These are phyloP conservation scores for Heteromeles arbutifolia DNA, from an alignment of 306 rosid species.

Conservation along the genomic window DNA sequence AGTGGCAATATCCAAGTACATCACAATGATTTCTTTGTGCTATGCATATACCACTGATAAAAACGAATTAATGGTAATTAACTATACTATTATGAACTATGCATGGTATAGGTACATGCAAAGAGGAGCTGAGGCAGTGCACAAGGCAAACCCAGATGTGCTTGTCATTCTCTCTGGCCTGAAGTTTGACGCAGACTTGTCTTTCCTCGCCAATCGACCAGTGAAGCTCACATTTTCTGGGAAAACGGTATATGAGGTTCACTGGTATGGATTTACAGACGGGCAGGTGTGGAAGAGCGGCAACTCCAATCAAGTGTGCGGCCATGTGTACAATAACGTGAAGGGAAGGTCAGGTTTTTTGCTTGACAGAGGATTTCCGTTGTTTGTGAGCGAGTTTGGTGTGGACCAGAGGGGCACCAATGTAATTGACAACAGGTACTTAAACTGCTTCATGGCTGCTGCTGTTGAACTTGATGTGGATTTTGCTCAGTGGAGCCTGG, in stretches of 20 bases:
- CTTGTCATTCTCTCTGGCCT: slow-evolving; percentile 78
- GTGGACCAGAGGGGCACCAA: slow-evolving; percentile 63
- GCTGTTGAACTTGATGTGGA: slow-evolving; percentile 77
- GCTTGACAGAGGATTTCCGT: slow-evolving; percentile 60
- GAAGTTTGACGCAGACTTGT: slow-evolving; percentile 57
- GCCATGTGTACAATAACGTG: slow-evolving; percentile 34
- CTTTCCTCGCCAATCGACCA: slow-evolving; percentile 40
- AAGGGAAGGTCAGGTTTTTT: slow-evolving; percentile 51
- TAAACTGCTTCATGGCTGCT: slow-evolving; percentile 50
- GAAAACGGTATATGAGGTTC: slow-evolving; percentile 65
- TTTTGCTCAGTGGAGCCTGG: slow-evolving; percentile 80
- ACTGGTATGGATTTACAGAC: slow-evolving; percentile 71
- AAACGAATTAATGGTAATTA: not conserved
- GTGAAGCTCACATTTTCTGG: slow-evolving; percentile 43
- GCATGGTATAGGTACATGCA: slow-evolving; percentile 59
- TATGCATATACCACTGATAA: not conserved
- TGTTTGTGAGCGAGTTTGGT: slow-evolving; percentile 79
- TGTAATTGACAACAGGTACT: slow-evolving; percentile 64
- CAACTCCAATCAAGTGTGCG: slow-evolving; percentile 76
- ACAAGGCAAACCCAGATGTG: slow-evolving; percentile 66
- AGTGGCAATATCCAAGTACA: not conserved
- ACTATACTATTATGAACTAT: not conserved
- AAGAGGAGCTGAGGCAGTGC: slow-evolving; percentile 84
- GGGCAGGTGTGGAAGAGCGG: slow-evolving; percentile 62
- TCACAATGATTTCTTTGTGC: not conserved